A percentile compares a stretch with the other conserved stretches of the same genome.
phyloP scores from a whole-genome alignment of 2,329 filamentous ascomycete genomes.

The Lachnellula cervina region DNA sequence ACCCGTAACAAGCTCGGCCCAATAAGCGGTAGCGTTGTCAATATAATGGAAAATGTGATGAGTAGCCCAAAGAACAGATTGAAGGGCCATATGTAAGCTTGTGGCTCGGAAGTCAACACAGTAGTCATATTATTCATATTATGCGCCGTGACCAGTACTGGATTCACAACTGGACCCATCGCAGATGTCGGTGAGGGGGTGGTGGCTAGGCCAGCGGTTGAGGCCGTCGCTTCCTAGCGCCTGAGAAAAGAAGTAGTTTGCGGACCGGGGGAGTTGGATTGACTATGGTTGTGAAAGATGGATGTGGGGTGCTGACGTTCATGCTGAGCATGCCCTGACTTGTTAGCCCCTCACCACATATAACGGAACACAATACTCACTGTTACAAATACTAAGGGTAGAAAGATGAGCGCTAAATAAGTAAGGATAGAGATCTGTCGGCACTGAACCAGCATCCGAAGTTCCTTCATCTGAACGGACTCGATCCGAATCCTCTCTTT shows the following conservation, averaged over 20 bases:
- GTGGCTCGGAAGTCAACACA: background rate
- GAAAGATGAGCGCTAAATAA: constrained; percentile 2
- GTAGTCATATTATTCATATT: background rate
- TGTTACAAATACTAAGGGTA: constrained; percentile 8
- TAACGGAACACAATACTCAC: constrained; percentile 1
- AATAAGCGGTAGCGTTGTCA: background rate
- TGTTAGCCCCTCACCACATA: background rate
- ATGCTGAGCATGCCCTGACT: constrained; percentile 10
- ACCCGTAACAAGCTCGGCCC: background rate
- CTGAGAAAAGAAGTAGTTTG: background rate
- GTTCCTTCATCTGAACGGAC: constrained; percentile 12
- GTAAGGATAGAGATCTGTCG: constrained; percentile 7
- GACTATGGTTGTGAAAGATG: background rate
- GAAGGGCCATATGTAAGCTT: background rate
- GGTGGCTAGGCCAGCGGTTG: background rate
- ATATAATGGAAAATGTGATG: background rate
- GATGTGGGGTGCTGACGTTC: constrained; percentile 4
- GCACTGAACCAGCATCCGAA: constrained; percentile 7
- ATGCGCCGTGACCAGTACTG: background rate
- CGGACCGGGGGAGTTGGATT: background rate
- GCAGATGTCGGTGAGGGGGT: background rate
- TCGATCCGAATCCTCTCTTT: constrained; percentile 4
- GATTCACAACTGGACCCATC: background rate
- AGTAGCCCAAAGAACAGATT: background rate
- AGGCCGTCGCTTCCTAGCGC: background rate